Percentiles rank a stretch among this genome's conserved stretches.
Conservation (phyloP, 495 filamentous ascomycete species). For the Achaetomiella virescens region DNA sequence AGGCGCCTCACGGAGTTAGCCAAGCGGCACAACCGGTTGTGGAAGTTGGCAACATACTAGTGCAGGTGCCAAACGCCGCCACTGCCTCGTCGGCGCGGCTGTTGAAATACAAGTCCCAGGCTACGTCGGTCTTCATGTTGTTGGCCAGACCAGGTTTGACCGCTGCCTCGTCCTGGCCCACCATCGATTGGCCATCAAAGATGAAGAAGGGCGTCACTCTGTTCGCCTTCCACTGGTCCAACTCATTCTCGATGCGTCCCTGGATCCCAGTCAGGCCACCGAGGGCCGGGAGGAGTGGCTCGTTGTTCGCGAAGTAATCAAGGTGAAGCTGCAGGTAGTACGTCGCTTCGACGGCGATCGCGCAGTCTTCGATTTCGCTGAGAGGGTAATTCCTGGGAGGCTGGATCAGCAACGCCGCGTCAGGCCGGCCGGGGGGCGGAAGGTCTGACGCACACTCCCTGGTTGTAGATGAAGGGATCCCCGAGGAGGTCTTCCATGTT, state of each 20-base stretch:
- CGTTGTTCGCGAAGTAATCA: slow-evolving; percentile 58
- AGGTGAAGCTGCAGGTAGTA: slow-evolving; percentile 78
- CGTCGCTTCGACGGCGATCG: slow-evolving; percentile 81
- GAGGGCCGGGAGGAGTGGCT: slow-evolving; percentile 82
- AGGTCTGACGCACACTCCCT: slow-evolving; percentile 33
- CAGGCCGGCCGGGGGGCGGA: neutral
- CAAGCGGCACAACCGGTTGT: neutral
- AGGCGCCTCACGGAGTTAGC: slow-evolving; percentile 45
- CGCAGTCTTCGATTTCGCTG: slow-evolving; percentile 56
- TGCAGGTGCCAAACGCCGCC: slow-evolving; percentile 65
- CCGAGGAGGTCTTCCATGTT: slow-evolving; percentile 33
- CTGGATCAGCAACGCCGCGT: slow-evolving; percentile 6
- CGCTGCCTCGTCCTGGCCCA: slow-evolving; percentile 56
- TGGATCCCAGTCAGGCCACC: slow-evolving; percentile 80
- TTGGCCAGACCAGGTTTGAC: slow-evolving; percentile 42
- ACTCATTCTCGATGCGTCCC: slow-evolving; percentile 63
- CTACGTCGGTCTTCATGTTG: slow-evolving; percentile 47
- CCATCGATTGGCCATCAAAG: slow-evolving; percentile 78
- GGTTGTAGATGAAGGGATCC: slow-evolving; percentile 42
- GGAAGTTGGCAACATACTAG: slow-evolving; percentile 49
- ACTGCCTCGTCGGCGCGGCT: slow-evolving; percentile 73
- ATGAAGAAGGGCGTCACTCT: slow-evolving; percentile 71
- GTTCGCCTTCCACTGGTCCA: slow-evolving; percentile 59
- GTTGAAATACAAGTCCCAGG: slow-evolving; percentile 84
- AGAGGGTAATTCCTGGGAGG: slow-evolving; percentile 29